Conservation (phyloP, 2,329 filamentous ascomycete species). For the Aspergillus transmontanensis region DNA sequence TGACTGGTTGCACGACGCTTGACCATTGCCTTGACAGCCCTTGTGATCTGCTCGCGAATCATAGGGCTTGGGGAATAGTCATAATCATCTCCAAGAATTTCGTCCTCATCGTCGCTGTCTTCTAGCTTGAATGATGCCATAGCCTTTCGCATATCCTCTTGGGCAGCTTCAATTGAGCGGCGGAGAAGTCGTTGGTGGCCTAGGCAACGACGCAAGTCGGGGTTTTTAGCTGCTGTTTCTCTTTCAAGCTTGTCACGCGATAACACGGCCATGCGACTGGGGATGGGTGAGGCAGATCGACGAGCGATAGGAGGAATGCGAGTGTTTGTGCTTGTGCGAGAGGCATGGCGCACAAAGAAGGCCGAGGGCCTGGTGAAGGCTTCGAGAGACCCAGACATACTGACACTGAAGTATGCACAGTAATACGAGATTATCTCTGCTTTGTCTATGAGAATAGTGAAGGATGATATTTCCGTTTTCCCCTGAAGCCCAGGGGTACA, state of each 20-base stretch:
- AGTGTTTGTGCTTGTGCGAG: slow-evolving; percentile 17
- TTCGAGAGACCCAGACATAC: slow-evolving; percentile 13
- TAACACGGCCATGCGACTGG: slow-evolving; percentile 17
- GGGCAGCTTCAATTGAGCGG: slow-evolving; percentile 20
- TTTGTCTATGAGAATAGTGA: neutral
- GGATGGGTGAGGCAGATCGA: slow-evolving; percentile 10
- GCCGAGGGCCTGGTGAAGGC: slow-evolving; percentile 3
- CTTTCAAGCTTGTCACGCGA: slow-evolving; percentile 22
- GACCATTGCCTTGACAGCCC: slow-evolving; percentile 14
- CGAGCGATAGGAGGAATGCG: slow-evolving; percentile 21
- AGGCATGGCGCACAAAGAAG: slow-evolving; percentile 10
- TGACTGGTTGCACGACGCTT: slow-evolving; percentile 9
- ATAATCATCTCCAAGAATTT: neutral
- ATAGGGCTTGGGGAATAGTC: neutral
- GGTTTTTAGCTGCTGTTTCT: slow-evolving; percentile 18
- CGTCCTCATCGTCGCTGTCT: slow-evolving; percentile 11
- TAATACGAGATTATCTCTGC: neutral
- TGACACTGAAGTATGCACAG: neutral
- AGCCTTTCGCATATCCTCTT: slow-evolving; percentile 17
- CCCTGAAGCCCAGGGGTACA: slow-evolving; percentile 3
- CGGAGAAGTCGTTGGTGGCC: slow-evolving; percentile 23
- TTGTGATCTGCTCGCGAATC: slow-evolving; percentile 18
- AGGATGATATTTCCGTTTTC: neutral
- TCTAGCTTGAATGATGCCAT: slow-evolving; percentile 14
- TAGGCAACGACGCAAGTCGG: slow-evolving; percentile 28